These are phyloP conservation scores for Puccinia polysora DNA, from an alignment of 1,284 basidiomycete species.

Conservation along the genomic window DNA sequence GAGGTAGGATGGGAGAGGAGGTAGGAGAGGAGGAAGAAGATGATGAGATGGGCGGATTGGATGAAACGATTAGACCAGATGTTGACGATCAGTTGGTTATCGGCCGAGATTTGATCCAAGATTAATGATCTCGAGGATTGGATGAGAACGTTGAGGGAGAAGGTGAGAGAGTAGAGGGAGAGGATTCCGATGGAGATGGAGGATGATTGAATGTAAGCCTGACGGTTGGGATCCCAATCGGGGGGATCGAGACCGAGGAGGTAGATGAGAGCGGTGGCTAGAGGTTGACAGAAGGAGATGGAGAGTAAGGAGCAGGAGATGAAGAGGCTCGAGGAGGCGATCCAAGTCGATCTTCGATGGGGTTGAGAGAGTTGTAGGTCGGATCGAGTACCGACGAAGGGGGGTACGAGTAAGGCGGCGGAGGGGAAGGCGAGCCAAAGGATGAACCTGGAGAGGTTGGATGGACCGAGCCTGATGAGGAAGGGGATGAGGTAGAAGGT, in stretches of 20 bases:
- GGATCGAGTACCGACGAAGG: background rate
- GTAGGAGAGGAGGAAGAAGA: background rate
- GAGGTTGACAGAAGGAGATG: conserved; percentile 21
- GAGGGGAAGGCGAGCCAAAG: conserved; percentile 18
- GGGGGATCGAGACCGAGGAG: conserved; percentile 14
- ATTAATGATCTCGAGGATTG: conserved; percentile 8
- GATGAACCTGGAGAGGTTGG: background rate
- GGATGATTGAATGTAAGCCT: background rate
- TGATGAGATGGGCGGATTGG: background rate
- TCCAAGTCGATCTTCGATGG: background rate
- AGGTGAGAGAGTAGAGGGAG: conserved; percentile 13
- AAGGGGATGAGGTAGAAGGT: conserved; percentile 29
- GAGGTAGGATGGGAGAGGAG: background rate
- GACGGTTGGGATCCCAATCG: conserved; percentile 26
- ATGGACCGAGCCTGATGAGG: conserved; percentile 13
- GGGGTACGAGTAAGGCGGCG: conserved; percentile 16
- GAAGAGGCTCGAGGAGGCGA: background rate
- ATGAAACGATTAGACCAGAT: conserved; percentile 4
- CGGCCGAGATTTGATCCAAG: conserved; percentile 14
- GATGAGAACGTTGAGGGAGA: conserved; percentile 8
- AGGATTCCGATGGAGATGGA: conserved; percentile 11
- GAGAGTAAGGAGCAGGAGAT: conserved; percentile 12
- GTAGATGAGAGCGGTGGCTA: background rate
- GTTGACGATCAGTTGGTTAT: conserved; percentile 13
- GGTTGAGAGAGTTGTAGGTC: background rate